Base-by-base conservation (phyloP, 495 filamentous ascomycete genomes). In the Peziza echinospora region DNA sequence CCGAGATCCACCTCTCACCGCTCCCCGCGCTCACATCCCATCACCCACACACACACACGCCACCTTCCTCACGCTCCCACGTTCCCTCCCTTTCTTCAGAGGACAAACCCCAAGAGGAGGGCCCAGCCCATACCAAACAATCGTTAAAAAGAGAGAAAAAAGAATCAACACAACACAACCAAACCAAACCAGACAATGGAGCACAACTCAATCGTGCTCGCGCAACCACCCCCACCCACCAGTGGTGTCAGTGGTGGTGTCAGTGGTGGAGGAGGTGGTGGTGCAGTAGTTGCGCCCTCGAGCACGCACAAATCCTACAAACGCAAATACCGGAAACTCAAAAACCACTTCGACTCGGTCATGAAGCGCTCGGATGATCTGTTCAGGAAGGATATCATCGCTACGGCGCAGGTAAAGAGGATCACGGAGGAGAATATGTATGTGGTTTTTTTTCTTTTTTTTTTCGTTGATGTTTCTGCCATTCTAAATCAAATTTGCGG, bases 301-400 rank as follows among this genome's bases (percentile, higher is more conserved):
- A 37, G 13, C 6, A 37, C 13, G 13, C 19, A 37, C 3, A 3
- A 3, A 2, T 0, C 6, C 30, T 19, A 51, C 7, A 86, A 84
- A 65, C 93, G 91, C 65, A 97, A 97, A 65, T 97, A 87, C 63
- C 76, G 82, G 47, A 97, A 97, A 66, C 76, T 92, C 67, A 79
- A 81, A 56, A 68, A 83, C 55, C 69, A 72, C 30, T 97, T 94
- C 54, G 84, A 94, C 53, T 70, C 78, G 39, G 73, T 72, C 54
- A 84, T 87, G 75, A 71, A 73, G 43, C 75, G 81, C 43, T 85
- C 77, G 53, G 82, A 91, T 56, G 67, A 69, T 28, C 67, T 92
- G 30, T 83, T 80, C 60, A 72, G 70, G 46, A 72, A 82, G 28
- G 84, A 89, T 59, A 72, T 81, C 59, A 76, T 80, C 48, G 81